Evolutionary conservation across 202 grass and related monocot genomes (phyloP).

Genomic region (Cymbopogon flexuosus): DNA sequence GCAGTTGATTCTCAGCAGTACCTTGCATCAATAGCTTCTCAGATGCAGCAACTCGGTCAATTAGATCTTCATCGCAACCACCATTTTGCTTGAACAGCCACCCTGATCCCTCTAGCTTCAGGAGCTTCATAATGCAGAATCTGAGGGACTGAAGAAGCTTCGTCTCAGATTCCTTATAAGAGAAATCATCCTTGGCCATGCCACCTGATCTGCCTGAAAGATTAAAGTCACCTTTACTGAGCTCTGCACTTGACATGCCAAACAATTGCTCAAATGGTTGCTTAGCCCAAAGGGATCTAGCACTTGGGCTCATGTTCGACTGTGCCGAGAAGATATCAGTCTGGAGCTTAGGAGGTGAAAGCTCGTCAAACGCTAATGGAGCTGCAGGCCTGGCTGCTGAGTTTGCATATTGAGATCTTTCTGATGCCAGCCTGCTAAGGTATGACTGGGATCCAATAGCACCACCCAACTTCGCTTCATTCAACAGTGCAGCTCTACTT

Average conservation of each 20-base stretch:
- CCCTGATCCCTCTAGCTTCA: slow-evolving; percentile 60
- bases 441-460: slow-evolving; percentile 35
- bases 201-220: neutral
- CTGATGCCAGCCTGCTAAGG: slow-evolving; percentile 36
- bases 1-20: slow-evolving; percentile 33
- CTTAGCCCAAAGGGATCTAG: slow-evolving; percentile 47
- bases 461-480: slow-evolving; percentile 41
- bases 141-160: slow-evolving; percentile 51
- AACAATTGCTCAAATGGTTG: slow-evolving; percentile 69
- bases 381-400: slow-evolving; percentile 5
- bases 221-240: neutral
- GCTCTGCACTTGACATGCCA: slow-evolving; percentile 24
- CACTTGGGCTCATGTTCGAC: slow-evolving; percentile 14
- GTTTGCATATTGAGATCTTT: slow-evolving; percentile 43
- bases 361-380: slow-evolving; percentile 18
- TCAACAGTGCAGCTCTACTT: slow-evolving; percentile 37
- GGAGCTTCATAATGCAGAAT: slow-evolving; percentile 55
- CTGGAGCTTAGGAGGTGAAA: slow-evolving; percentile 29
- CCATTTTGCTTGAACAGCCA: slow-evolving; percentile 61
- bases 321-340: slow-evolving; percentile 37
- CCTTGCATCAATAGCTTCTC: slow-evolving; percentile 37
- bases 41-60: slow-evolving; percentile 44
- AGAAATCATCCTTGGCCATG: slow-evolving; percentile 33
- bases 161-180: slow-evolving; percentile 26
- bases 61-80: slow-evolving; percentile 66